Conservation (phyloP, 1,139 yeast species). For the Nakaseomyces kungkrabaensis region DNA sequence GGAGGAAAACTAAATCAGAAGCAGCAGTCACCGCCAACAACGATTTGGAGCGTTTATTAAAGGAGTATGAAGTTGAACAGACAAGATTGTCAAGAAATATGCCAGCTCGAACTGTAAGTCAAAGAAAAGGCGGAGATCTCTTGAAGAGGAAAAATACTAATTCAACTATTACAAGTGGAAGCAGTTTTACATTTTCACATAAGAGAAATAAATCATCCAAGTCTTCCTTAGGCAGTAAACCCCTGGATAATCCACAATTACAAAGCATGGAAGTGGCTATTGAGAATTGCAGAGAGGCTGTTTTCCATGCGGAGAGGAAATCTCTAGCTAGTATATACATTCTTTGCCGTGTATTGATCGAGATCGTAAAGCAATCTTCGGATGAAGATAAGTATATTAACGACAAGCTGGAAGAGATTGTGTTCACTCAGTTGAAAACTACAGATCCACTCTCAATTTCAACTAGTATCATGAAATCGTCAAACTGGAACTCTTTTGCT, state of each 20-base stretch:
- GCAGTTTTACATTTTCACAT: constrained; percentile 21
- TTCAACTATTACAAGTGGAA: constrained; percentile 17
- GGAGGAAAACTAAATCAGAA: constrained; percentile 90
- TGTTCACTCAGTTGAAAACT: constrained; percentile 77
- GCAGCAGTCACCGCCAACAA: constrained; percentile 68
- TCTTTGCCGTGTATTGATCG: constrained; percentile 86
- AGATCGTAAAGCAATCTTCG: constrained; percentile 83
- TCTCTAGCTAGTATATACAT: constrained; percentile 81
- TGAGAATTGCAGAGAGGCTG: constrained; percentile 54
- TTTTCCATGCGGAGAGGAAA: constrained; percentile 77
- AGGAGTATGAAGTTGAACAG: constrained; percentile 22
- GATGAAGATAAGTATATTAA: constrained; percentile 72
- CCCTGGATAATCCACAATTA: constrained; percentile 19
- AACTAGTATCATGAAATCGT: constrained; percentile 66
- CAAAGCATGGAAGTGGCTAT: constrained; percentile 35
- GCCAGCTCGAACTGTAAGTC: not conserved
- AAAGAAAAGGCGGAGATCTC: constrained; percentile 4
- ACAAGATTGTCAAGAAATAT: constrained; percentile 8
- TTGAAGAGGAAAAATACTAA: constrained; percentile 22
- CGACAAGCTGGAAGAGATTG: constrained; percentile 82
- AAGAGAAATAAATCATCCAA: constrained; percentile 33
- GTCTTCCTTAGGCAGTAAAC: constrained; percentile 19
- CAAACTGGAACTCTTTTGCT: constrained; percentile 91
- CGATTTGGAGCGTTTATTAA: constrained; percentile 35
- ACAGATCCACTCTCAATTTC: constrained; percentile 69